phyloP scores from a whole-genome alignment of 2,329 filamentous ascomycete species.

The Colletotrichum camelliae region DNA sequence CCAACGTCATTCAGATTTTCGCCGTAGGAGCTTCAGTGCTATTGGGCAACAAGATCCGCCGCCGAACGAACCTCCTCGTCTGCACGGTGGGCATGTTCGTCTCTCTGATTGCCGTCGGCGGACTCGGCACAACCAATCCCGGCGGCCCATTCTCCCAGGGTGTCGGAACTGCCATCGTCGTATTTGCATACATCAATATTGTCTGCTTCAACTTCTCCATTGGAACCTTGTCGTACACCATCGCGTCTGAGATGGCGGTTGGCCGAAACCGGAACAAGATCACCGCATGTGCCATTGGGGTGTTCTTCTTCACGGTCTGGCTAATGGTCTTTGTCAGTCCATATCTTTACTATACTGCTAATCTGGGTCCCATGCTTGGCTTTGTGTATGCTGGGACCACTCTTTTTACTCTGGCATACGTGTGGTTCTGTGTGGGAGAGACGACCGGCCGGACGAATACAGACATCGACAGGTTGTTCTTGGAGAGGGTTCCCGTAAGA shows the following conservation, averaged over 20 bases:
- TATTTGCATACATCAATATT: slow-evolving; percentile 47
- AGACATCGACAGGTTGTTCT: slow-evolving; percentile 30
- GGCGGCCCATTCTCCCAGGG: slow-evolving; percentile 26
- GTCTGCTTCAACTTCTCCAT: slow-evolving; percentile 50
- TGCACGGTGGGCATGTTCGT: slow-evolving; percentile 43
- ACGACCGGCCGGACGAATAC: slow-evolving; percentile 32
- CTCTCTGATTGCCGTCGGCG: slow-evolving; percentile 46
- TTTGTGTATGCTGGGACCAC: slow-evolving; percentile 40
- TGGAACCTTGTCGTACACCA: slow-evolving; percentile 45
- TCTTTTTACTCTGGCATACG: slow-evolving; percentile 38
- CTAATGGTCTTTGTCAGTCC: slow-evolving; percentile 42
- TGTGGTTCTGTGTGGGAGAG: slow-evolving; percentile 40
- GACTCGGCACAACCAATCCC: slow-evolving; percentile 38
- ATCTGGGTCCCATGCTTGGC: slow-evolving; percentile 46
- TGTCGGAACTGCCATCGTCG: slow-evolving; percentile 43
- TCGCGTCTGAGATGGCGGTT: slow-evolving; percentile 52
- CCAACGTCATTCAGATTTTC: slow-evolving; percentile 47
- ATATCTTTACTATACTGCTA: slow-evolving; percentile 45
- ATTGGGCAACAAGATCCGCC: slow-evolving; percentile 42
- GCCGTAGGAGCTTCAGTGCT: slow-evolving; percentile 43
- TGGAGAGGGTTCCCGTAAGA: slow-evolving; percentile 29
- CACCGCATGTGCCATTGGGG: slow-evolving; percentile 44
- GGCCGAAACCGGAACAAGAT: slow-evolving; percentile 51
- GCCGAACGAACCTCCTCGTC: slow-evolving; percentile 38
- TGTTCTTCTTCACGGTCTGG: slow-evolving; percentile 50